phyloP scores from a whole-genome alignment of 495 filamentous ascomycete species.

The Hypoxylon crocopeplum region DNA sequence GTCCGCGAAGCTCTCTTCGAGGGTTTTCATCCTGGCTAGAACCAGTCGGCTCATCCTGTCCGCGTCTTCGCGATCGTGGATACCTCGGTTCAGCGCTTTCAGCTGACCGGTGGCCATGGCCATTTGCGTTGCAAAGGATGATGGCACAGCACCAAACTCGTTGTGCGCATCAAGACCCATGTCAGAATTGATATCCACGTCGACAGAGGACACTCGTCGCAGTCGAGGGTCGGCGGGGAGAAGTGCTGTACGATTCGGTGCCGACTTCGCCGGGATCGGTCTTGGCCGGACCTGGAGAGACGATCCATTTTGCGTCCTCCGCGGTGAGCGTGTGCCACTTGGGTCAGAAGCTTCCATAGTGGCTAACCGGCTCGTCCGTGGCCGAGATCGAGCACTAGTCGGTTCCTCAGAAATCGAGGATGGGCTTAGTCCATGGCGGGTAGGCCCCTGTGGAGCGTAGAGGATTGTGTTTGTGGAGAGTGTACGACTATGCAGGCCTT shows the following conservation, averaged over 20 bases:
- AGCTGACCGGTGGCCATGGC: conserved; percentile 67
- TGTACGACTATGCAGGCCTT: conserved; percentile 64
- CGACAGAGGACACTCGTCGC: conserved; percentile 61
- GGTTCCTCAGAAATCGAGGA: conserved; percentile 55
- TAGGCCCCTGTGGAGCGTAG: conserved; percentile 62
- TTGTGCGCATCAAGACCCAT: conserved; percentile 69
- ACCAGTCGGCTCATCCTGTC: conserved; percentile 78
- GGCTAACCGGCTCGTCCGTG: conserved; percentile 42
- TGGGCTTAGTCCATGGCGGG: conserved; percentile 50
- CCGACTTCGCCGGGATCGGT: conserved; percentile 34
- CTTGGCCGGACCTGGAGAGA: conserved; percentile 16
- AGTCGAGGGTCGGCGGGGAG: conserved; percentile 41
- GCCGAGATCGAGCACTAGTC: conserved; percentile 36
- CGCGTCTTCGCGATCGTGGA: conserved; percentile 62
- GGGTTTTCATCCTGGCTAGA: conserved; percentile 87
- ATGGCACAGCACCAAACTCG: conserved; percentile 68
- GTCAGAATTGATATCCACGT: conserved; percentile 74
- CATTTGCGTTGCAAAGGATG: conserved; percentile 82
- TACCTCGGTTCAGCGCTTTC: conserved; percentile 37
- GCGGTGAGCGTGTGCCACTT: conserved; percentile 37
- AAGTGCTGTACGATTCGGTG: conserved; percentile 41
- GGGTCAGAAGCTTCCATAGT: conserved; percentile 26
- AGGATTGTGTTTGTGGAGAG: conserved; percentile 80
- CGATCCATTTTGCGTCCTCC: conserved; percentile 22
- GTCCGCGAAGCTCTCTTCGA: conserved; percentile 86